A percentile compares a stretch with the other conserved stretches of the same genome.
Conservation (phyloP, 768 basidiomycete species). For the Lyophyllum atratum region DNA sequence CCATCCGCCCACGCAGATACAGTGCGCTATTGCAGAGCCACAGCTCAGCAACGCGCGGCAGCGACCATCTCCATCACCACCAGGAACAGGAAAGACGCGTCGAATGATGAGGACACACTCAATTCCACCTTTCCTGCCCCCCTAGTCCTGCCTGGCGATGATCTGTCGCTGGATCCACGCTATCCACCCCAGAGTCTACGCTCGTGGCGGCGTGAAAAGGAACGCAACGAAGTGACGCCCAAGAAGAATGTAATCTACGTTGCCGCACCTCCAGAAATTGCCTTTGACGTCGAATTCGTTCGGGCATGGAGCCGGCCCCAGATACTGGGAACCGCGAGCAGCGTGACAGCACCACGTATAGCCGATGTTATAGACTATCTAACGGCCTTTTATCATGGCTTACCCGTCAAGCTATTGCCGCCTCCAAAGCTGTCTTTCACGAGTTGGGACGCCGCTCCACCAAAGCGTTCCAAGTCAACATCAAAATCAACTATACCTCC, state of each 20-base stretch:
- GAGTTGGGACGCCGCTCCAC: conserved; percentile 22
- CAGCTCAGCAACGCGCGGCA: conserved; percentile 2
- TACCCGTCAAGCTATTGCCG: conserved; percentile 26
- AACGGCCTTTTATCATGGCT: conserved; percentile 34
- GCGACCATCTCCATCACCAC: background rate
- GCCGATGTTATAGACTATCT: conserved; percentile 31
- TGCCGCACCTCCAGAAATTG: conserved; percentile 29
- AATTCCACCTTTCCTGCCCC: conserved; percentile 28
- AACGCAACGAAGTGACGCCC: conserved; percentile 32
- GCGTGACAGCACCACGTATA: conserved; percentile 16
- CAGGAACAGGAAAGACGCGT: background rate
- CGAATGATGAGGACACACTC: background rate
- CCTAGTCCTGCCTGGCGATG: conserved; percentile 34
- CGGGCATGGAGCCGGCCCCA: conserved; percentile 24
- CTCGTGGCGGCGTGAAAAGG: conserved; percentile 28
- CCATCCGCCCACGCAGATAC: background rate
- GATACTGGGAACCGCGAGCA: background rate
- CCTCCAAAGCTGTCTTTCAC: conserved; percentile 23
- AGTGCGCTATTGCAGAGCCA: background rate
- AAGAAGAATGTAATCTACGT: conserved; percentile 31
- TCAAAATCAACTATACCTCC: conserved; percentile 15
- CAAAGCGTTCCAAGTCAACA: conserved; percentile 10
- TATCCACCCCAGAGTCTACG: conserved; percentile 35
- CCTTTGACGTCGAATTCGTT: conserved; percentile 22
- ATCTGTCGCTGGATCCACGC: conserved; percentile 32